These are phyloP conservation scores for Pelargonium fulgidum DNA, from an alignment of 441 rosid species.

Conservation along the genomic window DNA sequence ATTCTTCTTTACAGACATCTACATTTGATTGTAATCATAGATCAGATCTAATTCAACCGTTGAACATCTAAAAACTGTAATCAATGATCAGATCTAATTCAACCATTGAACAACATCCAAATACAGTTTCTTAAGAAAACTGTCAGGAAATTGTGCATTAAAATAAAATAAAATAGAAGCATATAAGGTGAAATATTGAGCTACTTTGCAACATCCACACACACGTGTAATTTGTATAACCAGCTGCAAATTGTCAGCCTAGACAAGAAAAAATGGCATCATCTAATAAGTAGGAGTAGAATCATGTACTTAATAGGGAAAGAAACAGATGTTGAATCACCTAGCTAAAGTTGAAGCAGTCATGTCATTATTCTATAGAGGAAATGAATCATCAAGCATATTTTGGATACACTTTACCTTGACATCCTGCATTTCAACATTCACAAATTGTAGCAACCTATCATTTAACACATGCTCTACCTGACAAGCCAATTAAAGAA, in stretches of 20 bases:
- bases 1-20: no score
- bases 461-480: constrained; percentile 18
- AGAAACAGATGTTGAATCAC: not conserved
- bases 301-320: not conserved
- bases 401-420: constrained; percentile 4
- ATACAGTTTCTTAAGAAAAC: no score
- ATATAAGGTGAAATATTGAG: no score
- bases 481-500: constrained; percentile 14
- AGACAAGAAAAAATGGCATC: not conserved
- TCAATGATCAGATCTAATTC: no score
- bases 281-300: not conserved
- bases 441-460: constrained; percentile 16
- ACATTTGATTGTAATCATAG: no score
- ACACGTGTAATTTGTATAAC: not conserved
- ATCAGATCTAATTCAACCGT: no score
- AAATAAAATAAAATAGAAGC: no score
- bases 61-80: no score
- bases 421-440: constrained; percentile 15
- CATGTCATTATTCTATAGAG: not conserved
- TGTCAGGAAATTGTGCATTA: no score
- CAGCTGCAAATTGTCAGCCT: no score
- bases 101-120: no score
- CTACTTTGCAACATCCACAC: not conserved
- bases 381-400: not conserved
- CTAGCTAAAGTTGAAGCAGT: not conserved